A percentile compares a stretch with the other conserved stretches of the same genome.
Evolutionary conservation across 1,284 basidiomycete genomes (phyloP).

Genomic region (Gymnopus androsaceus): DNA sequence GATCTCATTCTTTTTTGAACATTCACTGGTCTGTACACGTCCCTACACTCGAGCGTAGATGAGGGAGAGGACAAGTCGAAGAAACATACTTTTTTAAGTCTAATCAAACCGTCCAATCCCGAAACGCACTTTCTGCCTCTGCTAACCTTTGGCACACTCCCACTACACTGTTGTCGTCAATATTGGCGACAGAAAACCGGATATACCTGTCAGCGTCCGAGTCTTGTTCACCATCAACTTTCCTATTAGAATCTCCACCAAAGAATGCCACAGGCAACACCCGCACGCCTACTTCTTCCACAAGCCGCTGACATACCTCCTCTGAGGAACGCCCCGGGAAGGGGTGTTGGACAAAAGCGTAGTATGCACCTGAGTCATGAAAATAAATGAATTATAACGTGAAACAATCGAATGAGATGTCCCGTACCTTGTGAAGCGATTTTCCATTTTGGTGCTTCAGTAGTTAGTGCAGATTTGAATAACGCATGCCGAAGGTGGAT

Average conservation of each 20-base stretch:
- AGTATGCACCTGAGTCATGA: conserved; percentile 35
- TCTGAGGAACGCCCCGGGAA: conserved; percentile 46
- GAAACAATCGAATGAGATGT: background rate
- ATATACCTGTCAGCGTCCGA: conserved; percentile 56
- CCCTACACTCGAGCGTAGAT: too few relatives aligned
- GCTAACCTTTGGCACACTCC: conserved; percentile 60
- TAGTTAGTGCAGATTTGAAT: conserved; percentile 53
- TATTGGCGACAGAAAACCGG: conserved; percentile 83
- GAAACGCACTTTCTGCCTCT: conserved; percentile 23
- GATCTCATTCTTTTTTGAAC: too few relatives aligned
- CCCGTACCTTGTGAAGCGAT: conserved; percentile 70
- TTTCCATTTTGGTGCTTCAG: conserved; percentile 45
- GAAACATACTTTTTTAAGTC: too few relatives aligned
- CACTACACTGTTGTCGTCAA: conserved; percentile 62
- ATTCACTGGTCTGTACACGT: too few relatives aligned
- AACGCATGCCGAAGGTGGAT: conserved; percentile 60
- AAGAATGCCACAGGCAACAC: conserved; percentile 76
- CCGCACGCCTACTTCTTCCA: conserved; percentile 64
- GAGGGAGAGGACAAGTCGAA: too few relatives aligned
- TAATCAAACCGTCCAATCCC: background rate
- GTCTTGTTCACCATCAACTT: conserved; percentile 24
- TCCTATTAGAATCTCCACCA: conserved; percentile 33
- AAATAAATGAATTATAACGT: background rate
- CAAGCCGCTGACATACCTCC: conserved; percentile 63
- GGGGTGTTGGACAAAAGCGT: conserved; percentile 76